These are phyloP conservation scores for Fragosphaeria purpurea DNA, from an alignment of 2,329 filamentous ascomycete genomes.

Conservation along the genomic window DNA sequence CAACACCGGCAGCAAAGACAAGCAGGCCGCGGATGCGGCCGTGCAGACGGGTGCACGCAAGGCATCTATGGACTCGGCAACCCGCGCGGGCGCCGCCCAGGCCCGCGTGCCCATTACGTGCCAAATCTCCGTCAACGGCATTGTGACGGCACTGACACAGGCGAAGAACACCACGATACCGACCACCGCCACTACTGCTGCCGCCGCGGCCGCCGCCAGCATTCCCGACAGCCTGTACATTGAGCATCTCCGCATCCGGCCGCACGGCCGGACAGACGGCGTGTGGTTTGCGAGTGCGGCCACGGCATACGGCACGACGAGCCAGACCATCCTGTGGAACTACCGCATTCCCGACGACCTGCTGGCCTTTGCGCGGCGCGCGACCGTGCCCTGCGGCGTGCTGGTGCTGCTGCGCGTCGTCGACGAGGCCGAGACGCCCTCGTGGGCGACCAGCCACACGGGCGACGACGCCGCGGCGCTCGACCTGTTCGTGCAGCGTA, in stretches of 20 bases:
- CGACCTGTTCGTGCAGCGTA: constrained; percentile 26
- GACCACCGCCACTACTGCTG: background rate
- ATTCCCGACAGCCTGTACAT: constrained; percentile 31
- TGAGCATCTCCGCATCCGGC: constrained; percentile 33
- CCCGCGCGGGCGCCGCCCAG: constrained; percentile 14
- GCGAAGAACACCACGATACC: constrained; percentile 11
- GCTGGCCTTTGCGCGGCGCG: constrained; percentile 37
- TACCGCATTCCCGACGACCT: constrained; percentile 47
- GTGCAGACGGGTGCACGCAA: constrained; percentile 16
- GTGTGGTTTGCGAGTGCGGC: constrained; percentile 48
- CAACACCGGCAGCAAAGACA: background rate
- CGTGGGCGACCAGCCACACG: constrained; percentile 37
- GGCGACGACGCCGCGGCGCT: constrained; percentile 27
- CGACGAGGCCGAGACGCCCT: constrained; percentile 40
- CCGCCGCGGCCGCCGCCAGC: constrained; percentile 11
- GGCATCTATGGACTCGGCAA: constrained; percentile 24
- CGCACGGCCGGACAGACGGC: constrained; percentile 24
- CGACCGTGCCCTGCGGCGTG: constrained; percentile 48
- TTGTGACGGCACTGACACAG: constrained; percentile 35
- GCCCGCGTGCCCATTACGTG: constrained; percentile 30
- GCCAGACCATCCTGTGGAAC: constrained; percentile 49
- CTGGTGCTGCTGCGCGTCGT: constrained; percentile 44
- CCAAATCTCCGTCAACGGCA: constrained; percentile 37
- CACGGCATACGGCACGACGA: constrained; percentile 45
- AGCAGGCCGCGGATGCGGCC: background rate